Conservation (phyloP, 179 eudicot genomes). For the Vitellaria paradoxa region DNA sequence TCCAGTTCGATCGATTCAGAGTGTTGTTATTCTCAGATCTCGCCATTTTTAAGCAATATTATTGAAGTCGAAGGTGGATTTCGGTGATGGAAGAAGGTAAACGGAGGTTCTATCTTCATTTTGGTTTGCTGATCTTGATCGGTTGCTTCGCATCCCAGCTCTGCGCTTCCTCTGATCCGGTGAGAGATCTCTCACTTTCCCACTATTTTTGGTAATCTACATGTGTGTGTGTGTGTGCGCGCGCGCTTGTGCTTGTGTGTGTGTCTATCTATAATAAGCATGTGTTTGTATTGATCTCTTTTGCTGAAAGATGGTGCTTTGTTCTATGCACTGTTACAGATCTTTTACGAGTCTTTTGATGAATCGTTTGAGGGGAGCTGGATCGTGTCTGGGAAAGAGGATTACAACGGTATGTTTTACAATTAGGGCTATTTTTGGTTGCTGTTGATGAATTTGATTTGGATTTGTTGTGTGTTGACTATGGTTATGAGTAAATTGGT, state of each 20-base stretch:
- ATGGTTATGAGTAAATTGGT: background rate
- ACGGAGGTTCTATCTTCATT: slow-evolving; percentile 30
- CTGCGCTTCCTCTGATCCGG: slow-evolving; percentile 51
- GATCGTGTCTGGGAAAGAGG: slow-evolving; percentile 77
- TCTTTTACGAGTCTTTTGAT: slow-evolving; percentile 77
- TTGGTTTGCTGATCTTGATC: slow-evolving; percentile 27
- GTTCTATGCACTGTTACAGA: slow-evolving; percentile 30
- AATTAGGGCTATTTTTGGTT: background rate
- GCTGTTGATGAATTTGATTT: background rate
- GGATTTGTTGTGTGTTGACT: background rate
- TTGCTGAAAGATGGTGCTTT: slow-evolving; percentile 6
- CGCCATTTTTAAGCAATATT: background rate
- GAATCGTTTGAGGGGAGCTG: slow-evolving; percentile 77
- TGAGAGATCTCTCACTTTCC: slow-evolving; percentile 14
- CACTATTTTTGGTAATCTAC: slow-evolving; percentile 14
- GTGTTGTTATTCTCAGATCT: slow-evolving; percentile 6
- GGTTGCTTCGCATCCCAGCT: slow-evolving; percentile 43
- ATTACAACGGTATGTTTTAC: slow-evolving; percentile 52
- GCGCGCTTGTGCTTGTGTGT: background rate
- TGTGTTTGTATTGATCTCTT: background rate
- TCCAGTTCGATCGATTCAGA: background rate
- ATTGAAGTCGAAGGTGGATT: background rate
- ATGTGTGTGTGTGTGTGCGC: background rate
- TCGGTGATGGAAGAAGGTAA: slow-evolving; percentile 38
- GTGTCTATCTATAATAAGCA: background rate